Base-by-base conservation (phyloP, 805 yeast genomes). In the Wickerhamomyces alni region DNA sequence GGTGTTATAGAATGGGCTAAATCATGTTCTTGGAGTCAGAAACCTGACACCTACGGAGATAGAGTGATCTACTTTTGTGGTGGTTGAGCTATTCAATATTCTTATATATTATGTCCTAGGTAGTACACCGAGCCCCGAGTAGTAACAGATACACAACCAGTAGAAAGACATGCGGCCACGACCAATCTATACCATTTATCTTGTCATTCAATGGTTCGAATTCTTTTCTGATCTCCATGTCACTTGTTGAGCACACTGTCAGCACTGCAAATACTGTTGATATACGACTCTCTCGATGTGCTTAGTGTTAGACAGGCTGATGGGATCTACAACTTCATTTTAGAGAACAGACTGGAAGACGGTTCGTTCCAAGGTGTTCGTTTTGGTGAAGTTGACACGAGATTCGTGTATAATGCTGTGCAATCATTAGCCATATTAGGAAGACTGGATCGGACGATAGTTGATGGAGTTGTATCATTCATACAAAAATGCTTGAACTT, bases 311-410 rank as follows among this genome's bases (percentile, higher is more conserved):
- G 44, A 41, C 63, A 64, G 42, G 48, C 55, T 38, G 58, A 55
- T 3, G 47, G 53, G 39, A 52, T 69, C 41, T 60, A 66, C n/a
- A 30, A 54, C 11, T 64, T 76, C 60, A 59, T 69, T 51, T 44
- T 50, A 41, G 28, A 46, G 0, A 59, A 65, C 34, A 72, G 66
- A 41, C 40, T 67, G 17, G 46, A 46, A 0, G 64, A 66, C 41
- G 98, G 99, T 0, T 78, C 89, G 3, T 85, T 89, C 47, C 81
- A 77, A 54, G 99, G 99, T 7, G 99, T 93, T 57, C 59, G 74
- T 35, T 91, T 83, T 58, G 97, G 97, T 6, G 98, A 91, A 57
- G 75, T 87, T 2, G 99, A 93, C 55, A 84, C 97, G 0, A 69
- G 99, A 42, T 93, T 93, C 59, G 83, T 85, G 0, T 93, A 87